Percentiles rank a stretch among this genome's conserved stretches.
These are phyloP conservation scores for Trypanosoma cruzi DNA, from an alignment of 208 protist genomes.

Conservation along the genomic window DNA sequence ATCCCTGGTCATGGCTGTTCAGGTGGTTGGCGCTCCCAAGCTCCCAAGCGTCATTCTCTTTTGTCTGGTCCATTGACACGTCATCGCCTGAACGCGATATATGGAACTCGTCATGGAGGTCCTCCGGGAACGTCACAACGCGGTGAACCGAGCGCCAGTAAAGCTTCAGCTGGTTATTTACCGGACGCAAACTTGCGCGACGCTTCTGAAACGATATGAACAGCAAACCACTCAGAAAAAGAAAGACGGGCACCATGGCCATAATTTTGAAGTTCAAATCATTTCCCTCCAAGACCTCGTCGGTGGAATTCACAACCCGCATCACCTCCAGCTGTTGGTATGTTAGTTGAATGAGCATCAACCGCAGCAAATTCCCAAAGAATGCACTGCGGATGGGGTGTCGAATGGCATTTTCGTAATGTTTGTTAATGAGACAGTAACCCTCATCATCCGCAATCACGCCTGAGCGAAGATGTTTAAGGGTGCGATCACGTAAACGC, in stretches of 20 bases:
- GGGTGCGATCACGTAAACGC: constrained; percentile 41
- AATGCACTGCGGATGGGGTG: constrained; percentile 65
- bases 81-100: not conserved
- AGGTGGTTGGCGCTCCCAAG: constrained; percentile 6
- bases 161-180: constrained; percentile 56
- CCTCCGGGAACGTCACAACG: constrained; percentile 49
- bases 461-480: constrained; percentile 45
- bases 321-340: constrained; percentile 76
- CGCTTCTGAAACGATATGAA: constrained; percentile 37
- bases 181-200: constrained; percentile 36
- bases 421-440: constrained; percentile 56
- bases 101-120: not conserved
- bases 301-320: constrained; percentile 74
- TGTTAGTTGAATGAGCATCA: constrained; percentile 75
- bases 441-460: constrained; percentile 58
- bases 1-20: constrained; percentile 74
- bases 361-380: constrained; percentile 69
- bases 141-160: constrained; percentile 65
- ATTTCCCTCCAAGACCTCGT: constrained; percentile 80
- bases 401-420: constrained; percentile 63
- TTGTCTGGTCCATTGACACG: not conserved
- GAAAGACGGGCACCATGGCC: constrained; percentile 65
- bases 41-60: not conserved
- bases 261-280: constrained; percentile 85
- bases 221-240: constrained; percentile 24